phyloP scores from a whole-genome alignment of 805 yeast genomes.

The Monosporozyma yasuniensis region DNA sequence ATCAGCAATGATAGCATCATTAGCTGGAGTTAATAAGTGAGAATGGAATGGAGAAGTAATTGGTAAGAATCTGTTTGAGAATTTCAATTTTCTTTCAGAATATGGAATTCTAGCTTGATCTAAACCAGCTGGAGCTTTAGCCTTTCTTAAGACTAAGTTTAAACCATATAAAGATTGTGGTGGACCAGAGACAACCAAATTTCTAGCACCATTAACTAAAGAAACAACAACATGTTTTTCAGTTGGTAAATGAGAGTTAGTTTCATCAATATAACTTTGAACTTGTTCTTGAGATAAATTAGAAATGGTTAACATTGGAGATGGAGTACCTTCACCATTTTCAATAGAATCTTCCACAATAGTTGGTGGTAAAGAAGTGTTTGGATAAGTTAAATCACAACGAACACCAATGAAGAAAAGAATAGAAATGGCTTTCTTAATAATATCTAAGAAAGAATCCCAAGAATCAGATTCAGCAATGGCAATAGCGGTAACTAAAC shows the following conservation, averaged over 20 bases:
- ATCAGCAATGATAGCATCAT: constrained; percentile 56
- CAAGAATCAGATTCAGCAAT: constrained; percentile 75
- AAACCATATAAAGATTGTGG: constrained; percentile 97
- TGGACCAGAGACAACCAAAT: constrained; percentile 93
- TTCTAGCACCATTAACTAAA: constrained; percentile 89
- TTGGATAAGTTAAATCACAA: constrained; percentile 82
- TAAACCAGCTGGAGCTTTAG: constrained; percentile 87
- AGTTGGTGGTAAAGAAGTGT: constrained; percentile 89
- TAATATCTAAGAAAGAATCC: constrained; percentile 66
- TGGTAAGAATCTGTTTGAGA: constrained; percentile 89
- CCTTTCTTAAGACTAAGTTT: constrained; percentile 82
- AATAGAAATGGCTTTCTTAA: constrained; percentile 72
- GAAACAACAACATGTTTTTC: constrained; percentile 89
- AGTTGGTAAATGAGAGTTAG: constrained; percentile 86
- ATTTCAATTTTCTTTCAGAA: constrained; percentile 88
- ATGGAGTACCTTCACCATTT: constrained; percentile 91
- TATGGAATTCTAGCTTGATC: constrained; percentile 92
- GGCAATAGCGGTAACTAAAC: constrained; percentile 87
- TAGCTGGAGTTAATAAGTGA: constrained; percentile 68
- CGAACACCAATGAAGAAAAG: constrained; percentile 91
- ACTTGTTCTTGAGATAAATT: constrained; percentile 78
- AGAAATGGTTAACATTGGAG: constrained; percentile 94
- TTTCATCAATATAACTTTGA: constrained; percentile 66
- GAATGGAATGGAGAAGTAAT: constrained; percentile 97
- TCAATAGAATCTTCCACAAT: constrained; percentile 86